phyloP scores from a whole-genome alignment of 116 monocot species.

The Dioscorea cayenensis region DNA sequence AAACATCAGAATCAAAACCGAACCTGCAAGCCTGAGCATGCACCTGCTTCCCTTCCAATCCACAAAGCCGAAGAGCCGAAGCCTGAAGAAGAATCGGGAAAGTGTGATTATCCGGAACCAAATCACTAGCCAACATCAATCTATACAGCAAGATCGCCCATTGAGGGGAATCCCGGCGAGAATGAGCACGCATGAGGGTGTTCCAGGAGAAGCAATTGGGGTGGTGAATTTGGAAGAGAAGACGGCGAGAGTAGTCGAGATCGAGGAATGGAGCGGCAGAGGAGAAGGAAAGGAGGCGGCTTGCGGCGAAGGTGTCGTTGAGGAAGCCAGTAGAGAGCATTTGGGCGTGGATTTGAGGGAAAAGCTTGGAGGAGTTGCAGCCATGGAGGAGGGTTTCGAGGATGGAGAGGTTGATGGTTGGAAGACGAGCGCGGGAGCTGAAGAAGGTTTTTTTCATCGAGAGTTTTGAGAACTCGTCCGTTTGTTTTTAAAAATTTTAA shows the following conservation, averaged over 20 bases:
- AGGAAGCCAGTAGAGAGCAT: constrained; percentile 50
- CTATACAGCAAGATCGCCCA: constrained; percentile 41
- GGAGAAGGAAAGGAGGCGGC: constrained; percentile 62
- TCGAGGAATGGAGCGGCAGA: constrained; percentile 20
- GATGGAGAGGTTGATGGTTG: constrained; percentile 22
- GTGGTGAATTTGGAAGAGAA: constrained; percentile 30
- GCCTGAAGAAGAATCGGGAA: constrained; percentile 63
- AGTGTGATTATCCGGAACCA: constrained; percentile 49
- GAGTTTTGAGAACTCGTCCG: not conserved
- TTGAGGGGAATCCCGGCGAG: constrained; percentile 21
- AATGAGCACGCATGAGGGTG: constrained; percentile 44
- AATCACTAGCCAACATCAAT: constrained; percentile 18
- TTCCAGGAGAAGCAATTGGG: constrained; percentile 82
- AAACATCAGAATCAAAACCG: constrained; percentile 57
- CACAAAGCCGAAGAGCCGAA: constrained; percentile 29
- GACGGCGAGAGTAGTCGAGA: constrained; percentile 35
- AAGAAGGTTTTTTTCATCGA: not conserved
- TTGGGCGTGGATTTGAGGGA: constrained; percentile 72
- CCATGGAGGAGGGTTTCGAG: constrained; percentile 42
- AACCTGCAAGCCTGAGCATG: constrained; percentile 51
- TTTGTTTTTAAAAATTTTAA: too few species aligned
- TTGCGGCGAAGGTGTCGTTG: constrained; percentile 73
- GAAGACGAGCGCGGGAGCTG: too few species aligned
- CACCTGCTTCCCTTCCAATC: constrained; percentile 43
- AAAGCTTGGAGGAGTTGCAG: constrained; percentile 24